These are phyloP conservation scores for Diaporthe sp. DNA, from an alignment of 2,329 filamentous ascomycete genomes.

Conservation along the genomic window DNA sequence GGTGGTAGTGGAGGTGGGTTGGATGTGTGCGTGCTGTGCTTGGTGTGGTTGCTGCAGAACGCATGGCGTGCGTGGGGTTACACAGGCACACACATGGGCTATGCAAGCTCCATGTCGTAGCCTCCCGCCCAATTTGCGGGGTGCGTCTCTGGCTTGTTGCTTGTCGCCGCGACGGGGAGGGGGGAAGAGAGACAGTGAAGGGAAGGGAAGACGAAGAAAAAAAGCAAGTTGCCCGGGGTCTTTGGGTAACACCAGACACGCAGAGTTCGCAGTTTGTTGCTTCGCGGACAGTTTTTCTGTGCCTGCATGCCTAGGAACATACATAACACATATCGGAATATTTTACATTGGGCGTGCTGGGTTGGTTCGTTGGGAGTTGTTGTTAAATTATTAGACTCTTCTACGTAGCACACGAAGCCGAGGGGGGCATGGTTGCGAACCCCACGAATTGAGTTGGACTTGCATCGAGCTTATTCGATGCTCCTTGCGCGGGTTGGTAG, in stretches of 20 bases:
- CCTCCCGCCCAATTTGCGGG: constrained; percentile 32
- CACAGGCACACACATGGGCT: background rate
- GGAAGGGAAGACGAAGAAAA: no score
- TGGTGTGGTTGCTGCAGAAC: constrained; percentile 10
- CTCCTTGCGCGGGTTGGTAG: background rate
- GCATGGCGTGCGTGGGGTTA: constrained; percentile 14
- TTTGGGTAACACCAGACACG: constrained; percentile 17
- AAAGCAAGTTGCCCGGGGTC: constrained; percentile 4
- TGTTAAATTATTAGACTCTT: no score
- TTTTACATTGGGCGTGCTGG: no score
- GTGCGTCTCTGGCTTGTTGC: constrained; percentile 34
- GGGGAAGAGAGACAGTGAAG: no score
- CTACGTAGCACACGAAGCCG: background rate
- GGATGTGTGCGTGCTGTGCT: background rate
- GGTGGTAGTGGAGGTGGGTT: background rate
- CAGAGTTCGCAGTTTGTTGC: constrained; percentile 22
- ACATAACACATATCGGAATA: background rate
- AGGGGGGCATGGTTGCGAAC: background rate
- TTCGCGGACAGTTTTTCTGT: constrained; percentile 13
- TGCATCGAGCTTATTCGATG: constrained; percentile 15
- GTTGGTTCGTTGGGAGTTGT: no score
- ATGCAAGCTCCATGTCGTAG: constrained; percentile 14
- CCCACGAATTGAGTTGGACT: constrained; percentile 20
- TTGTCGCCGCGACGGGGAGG: background rate
- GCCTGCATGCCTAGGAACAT: background rate